These are phyloP conservation scores for Colletotrichum acutatum DNA, from an alignment of 2,329 filamentous ascomycete genomes.

Conservation along the genomic window DNA sequence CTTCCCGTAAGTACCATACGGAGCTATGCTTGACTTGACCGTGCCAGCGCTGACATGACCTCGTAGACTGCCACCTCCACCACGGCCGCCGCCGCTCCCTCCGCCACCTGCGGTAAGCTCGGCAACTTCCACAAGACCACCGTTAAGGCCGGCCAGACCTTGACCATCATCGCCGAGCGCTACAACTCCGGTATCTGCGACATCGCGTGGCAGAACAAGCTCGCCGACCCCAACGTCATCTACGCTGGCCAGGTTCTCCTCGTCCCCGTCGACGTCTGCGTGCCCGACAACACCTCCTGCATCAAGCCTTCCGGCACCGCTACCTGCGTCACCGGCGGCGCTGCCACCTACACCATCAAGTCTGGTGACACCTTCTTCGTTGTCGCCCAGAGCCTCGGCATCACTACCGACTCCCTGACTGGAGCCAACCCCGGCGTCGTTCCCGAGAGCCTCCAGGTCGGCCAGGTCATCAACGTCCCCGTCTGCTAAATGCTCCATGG, in stretches of 20 bases:
- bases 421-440: conserved; percentile 15
- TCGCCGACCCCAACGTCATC: conserved; percentile 20
- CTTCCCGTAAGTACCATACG: background rate
- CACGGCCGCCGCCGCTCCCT: background rate
- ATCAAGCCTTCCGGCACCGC: background rate
- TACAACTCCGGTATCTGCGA: conserved; percentile 26
- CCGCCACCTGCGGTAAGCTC: background rate
- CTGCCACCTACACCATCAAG: conserved; percentile 69
- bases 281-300: conserved; percentile 23
- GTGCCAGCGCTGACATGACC: background rate
- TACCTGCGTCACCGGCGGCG: conserved; percentile 16
- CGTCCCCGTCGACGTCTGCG: conserved; percentile 12
- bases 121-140: conserved; percentile 19
- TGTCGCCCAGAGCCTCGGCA: conserved; percentile 81
- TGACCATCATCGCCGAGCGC: conserved; percentile 6
- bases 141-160: conserved; percentile 9
- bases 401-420: conserved; percentile 10
- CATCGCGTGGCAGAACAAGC: conserved; percentile 13
- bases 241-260: background rate
- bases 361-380: conserved; percentile 83
- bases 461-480: conserved; percentile 20
- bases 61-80: background rate
- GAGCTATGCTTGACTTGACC: background rate
- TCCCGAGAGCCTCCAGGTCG: background rate
- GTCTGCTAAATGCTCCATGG: conserved; percentile 1